phyloP scores from a whole-genome alignment of 495 filamentous ascomycete genomes.

The Trypethelium eluteriae region DNA sequence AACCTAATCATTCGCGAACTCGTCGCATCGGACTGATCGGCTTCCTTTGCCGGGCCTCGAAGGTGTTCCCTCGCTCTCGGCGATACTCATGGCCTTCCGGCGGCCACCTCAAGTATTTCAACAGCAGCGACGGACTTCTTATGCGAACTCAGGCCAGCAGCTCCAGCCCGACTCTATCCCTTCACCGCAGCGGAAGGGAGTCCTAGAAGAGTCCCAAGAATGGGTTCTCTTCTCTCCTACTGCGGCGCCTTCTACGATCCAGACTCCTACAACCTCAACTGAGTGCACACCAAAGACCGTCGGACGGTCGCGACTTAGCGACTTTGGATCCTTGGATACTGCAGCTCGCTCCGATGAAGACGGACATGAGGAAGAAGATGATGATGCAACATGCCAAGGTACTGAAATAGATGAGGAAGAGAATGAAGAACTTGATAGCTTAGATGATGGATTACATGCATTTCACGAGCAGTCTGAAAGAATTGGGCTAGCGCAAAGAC shows the following conservation, averaged over 20 bases:
- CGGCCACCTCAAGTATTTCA: constrained; percentile 12
- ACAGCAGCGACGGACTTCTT: constrained; percentile 51
- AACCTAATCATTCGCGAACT: background rate
- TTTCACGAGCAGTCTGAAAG: constrained; percentile 62
- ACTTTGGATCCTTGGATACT: constrained; percentile 76
- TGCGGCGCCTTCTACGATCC: constrained; percentile 50
- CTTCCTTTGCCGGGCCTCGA: background rate
- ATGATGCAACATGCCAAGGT: constrained; percentile 41
- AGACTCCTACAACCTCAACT: constrained; percentile 64
- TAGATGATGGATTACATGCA: constrained; percentile 81
- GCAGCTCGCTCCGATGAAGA: constrained; percentile 47
- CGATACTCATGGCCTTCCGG: no score
- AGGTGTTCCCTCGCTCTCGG: no score
- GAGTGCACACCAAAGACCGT: constrained; percentile 63
- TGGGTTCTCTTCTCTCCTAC: constrained; percentile 92
- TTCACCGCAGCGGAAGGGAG: constrained; percentile 30
- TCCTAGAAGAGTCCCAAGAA: constrained; percentile 71
- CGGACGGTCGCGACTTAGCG: constrained; percentile 68
- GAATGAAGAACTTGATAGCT: constrained; percentile 77
- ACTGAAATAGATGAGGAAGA: constrained; percentile 55
- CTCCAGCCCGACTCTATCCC: constrained; percentile 39
- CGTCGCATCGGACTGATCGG: background rate
- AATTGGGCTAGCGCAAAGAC: constrained; percentile 39
- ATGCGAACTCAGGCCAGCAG: constrained; percentile 41
- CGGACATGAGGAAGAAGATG: constrained; percentile 42